phyloP scores from a whole-genome alignment of 306 rosid species.

The Prunus mume region DNA sequence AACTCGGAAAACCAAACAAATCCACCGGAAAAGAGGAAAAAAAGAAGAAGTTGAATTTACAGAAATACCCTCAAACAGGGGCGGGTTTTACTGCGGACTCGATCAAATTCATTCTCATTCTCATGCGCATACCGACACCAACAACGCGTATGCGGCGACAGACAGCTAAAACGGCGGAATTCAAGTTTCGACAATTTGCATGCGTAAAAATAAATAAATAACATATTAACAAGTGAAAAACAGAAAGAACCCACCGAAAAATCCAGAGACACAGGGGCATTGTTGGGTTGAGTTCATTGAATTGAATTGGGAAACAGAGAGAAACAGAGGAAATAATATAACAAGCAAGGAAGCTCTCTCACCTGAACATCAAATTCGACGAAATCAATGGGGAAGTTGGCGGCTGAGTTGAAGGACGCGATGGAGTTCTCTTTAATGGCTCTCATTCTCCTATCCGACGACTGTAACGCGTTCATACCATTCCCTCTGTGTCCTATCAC shows the following conservation, averaged over 20 bases:
- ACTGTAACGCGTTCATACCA: slow-evolving; percentile 55
- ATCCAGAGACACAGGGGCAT: neutral
- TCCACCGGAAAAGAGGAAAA: neutral
- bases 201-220: neutral
- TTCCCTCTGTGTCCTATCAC: slow-evolving; percentile 57
- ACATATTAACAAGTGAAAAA: neutral
- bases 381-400: slow-evolving; percentile 43
- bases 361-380: slow-evolving; percentile 65
- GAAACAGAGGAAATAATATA: neutral
- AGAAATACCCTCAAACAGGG: slow-evolving; percentile 3
- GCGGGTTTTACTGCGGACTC: neutral
- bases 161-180: neutral
- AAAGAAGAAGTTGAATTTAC: neutral
- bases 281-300: neutral
- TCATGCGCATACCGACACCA: neutral
- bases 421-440: slow-evolving; percentile 54
- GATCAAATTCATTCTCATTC: neutral
- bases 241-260: neutral
- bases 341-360: neutral
- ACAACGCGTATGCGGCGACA: slow-evolving; percentile 18
- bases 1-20: neutral
- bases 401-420: slow-evolving; percentile 46
- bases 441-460: slow-evolving; percentile 44
- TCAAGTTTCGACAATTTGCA: neutral
- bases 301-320: neutral